These are phyloP conservation scores for Rhizopogon vulgaris DNA, from an alignment of 768 basidiomycete species.

Conservation along the genomic window DNA sequence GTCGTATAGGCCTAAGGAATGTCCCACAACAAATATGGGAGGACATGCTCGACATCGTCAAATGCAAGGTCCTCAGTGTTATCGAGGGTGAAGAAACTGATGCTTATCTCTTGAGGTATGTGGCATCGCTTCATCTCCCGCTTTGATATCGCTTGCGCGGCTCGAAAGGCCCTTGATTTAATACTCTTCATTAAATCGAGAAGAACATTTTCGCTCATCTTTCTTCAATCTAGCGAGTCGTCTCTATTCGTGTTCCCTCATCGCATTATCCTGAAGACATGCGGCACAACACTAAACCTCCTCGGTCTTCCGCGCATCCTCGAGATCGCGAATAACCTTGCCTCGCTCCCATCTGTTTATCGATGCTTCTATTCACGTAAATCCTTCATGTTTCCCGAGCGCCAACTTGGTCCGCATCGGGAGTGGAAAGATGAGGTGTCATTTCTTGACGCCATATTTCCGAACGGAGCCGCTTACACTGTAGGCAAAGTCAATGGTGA, in stretches of 20 bases:
- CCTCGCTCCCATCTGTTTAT: slow-evolving; percentile 64
- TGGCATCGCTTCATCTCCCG: slow-evolving; percentile 7
- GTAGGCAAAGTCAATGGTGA: slow-evolving; percentile 97
- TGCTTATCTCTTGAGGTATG: slow-evolving; percentile 92
- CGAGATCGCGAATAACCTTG: slow-evolving; percentile 75
- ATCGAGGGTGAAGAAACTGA: slow-evolving; percentile 87
- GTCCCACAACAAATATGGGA: slow-evolving; percentile 83
- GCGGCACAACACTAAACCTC: slow-evolving; percentile 96
- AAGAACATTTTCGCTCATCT: slow-evolving; percentile 9
- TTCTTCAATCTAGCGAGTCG: slow-evolving; percentile 69
- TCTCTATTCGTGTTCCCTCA: slow-evolving; percentile 94
- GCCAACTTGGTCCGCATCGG: slow-evolving; percentile 85
- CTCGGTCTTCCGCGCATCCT: slow-evolving; percentile 92
- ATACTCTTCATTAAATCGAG: not conserved
- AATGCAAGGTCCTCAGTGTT: slow-evolving; percentile 91
- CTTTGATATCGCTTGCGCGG: not conserved
- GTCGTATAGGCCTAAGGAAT: slow-evolving; percentile 66
- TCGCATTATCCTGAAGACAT: slow-evolving; percentile 96
- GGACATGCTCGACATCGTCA: slow-evolving; percentile 94
- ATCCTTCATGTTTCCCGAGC: slow-evolving; percentile 98
- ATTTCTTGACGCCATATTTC: slow-evolving; percentile 86
- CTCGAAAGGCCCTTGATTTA: not conserved
- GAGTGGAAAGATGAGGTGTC: slow-evolving; percentile 93
- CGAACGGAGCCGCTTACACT: slow-evolving; percentile 87
- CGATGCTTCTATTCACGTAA: slow-evolving; percentile 98